Evolutionary conservation across 2,329 filamentous ascomycete species (phyloP).

Genomic region (Cadophora sp.): DNA sequence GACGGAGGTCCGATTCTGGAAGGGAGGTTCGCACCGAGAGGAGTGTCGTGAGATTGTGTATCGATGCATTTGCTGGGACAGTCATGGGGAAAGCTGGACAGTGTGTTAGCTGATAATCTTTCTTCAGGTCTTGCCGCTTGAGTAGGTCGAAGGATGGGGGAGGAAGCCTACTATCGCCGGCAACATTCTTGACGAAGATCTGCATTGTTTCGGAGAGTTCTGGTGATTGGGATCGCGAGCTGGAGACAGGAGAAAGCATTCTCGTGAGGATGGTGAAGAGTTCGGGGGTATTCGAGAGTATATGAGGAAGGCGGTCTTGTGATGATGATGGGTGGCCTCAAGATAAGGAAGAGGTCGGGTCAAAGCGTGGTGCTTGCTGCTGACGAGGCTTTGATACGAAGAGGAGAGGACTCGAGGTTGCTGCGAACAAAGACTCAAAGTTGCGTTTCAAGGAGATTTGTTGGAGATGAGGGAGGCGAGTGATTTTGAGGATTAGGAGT

Average conservation of each 20-base stretch:
- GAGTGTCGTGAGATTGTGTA: constrained; percentile 61
- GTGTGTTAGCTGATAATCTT: constrained; percentile 35
- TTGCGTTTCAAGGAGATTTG: background rate
- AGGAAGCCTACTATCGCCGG: constrained; percentile 59
- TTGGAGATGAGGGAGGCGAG: background rate
- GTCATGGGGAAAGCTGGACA: constrained; percentile 60
- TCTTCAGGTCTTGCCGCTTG: background rate
- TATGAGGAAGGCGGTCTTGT: constrained; percentile 23
- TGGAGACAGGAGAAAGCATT: constrained; percentile 40
- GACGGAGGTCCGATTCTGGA: constrained; percentile 56
- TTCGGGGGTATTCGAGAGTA: constrained; percentile 16
- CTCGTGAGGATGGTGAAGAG: constrained; percentile 15
- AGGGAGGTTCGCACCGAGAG: constrained; percentile 63
- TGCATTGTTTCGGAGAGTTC: constrained; percentile 60
- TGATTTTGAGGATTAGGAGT: background rate
- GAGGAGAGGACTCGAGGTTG: background rate
- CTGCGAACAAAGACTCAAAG: background rate
- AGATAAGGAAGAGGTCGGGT: constrained; percentile 23
- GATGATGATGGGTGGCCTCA: constrained; percentile 14
- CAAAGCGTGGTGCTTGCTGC: constrained; percentile 22
- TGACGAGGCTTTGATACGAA: constrained; percentile 20
- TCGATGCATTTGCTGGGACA: constrained; percentile 58
- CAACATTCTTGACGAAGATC: constrained; percentile 66
- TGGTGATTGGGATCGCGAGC: constrained; percentile 44
- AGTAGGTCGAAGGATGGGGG: constrained; percentile 20